These are phyloP conservation scores for Gaultheria prostrata DNA, from an alignment of 148 eudicot genomes.

Conservation along the genomic window DNA sequence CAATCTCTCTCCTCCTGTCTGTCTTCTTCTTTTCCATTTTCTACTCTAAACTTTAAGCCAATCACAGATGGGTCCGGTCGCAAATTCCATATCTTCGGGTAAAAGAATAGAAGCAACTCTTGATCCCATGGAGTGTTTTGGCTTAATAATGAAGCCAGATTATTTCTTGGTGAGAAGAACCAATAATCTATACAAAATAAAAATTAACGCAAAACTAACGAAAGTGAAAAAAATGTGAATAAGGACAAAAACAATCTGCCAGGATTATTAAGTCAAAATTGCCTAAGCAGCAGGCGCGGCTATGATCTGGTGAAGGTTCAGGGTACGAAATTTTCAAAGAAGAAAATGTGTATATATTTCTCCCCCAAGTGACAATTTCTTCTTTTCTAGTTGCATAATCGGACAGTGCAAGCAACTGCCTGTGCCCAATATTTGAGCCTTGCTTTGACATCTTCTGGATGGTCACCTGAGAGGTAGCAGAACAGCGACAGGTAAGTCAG, in stretches of 20 bases:
- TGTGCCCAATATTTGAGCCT: slow-evolving; percentile 75
- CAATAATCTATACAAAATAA: neutral
- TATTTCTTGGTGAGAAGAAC: neutral
- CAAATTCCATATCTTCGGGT: slow-evolving; percentile 16
- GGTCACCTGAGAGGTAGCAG: slow-evolving; percentile 41
- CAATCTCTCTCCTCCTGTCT: slow-evolving; percentile 12
- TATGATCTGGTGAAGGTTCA: slow-evolving; percentile 10
- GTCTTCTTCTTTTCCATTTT: slow-evolving; percentile 13
- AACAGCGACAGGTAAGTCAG: neutral
- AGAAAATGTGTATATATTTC: slow-evolving; percentile 9
- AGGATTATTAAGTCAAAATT: too few relatives aligned
- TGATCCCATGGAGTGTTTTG: neutral
- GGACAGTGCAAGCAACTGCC: slow-evolving; percentile 70
- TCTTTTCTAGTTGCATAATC: slow-evolving; percentile 43
- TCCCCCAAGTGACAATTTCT: neutral
- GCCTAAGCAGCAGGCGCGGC: neutral
- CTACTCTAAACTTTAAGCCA: slow-evolving; percentile 3
- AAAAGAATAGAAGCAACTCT: slow-evolving; percentile 16
- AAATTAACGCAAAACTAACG: too few relatives aligned
- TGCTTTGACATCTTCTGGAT: slow-evolving; percentile 74
- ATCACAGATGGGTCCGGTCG: slow-evolving; percentile 6
- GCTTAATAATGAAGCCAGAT: neutral
- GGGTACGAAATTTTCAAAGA: neutral
- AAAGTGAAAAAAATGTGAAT: too few relatives aligned
- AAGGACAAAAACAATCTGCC: too few relatives aligned